These are phyloP conservation scores for Lojkania enalia DNA, from an alignment of 2,329 filamentous ascomycete species.

Conservation along the genomic window DNA sequence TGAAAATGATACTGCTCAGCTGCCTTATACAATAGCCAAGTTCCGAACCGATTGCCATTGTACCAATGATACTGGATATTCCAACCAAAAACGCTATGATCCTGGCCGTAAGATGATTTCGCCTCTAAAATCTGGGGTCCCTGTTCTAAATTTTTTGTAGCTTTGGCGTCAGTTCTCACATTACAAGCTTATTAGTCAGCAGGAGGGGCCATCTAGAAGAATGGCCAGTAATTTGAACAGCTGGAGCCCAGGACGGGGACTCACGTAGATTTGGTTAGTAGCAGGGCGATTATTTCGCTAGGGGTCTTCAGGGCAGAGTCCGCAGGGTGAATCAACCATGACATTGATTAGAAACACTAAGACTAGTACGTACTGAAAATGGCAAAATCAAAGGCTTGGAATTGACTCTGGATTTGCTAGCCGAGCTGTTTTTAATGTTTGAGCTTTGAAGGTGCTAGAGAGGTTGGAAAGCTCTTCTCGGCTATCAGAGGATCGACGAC, in stretches of 20 bases:
- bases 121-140: no score
- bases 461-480: conserved; percentile 54
- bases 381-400: conserved; percentile 20
- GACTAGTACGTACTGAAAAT: conserved; percentile 15
- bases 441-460: conserved; percentile 54
- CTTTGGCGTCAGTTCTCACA: conserved; percentile 62
- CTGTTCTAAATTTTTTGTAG: conserved; percentile 78
- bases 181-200: conserved; percentile 66
- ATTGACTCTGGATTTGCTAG: conserved; percentile 39
- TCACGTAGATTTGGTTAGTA: conserved; percentile 27
- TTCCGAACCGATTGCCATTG: no score
- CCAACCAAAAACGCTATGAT: no score
- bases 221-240: conserved; percentile 47
- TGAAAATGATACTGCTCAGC: no score
- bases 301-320: conserved; percentile 67
- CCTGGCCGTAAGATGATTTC: conserved; percentile 76
- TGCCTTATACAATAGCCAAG: no score
- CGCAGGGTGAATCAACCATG: no score
- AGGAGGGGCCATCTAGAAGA: conserved; percentile 63
- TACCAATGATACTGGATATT: no score
- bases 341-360: no score
- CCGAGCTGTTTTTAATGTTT: conserved; percentile 60
- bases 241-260: conserved; percentile 49
- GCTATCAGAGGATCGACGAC: conserved; percentile 64
- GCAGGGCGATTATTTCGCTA: conserved; percentile 62